Evolutionary conservation across 768 basidiomycete genomes (phyloP).

Genomic region (Mycena galopus): DNA sequence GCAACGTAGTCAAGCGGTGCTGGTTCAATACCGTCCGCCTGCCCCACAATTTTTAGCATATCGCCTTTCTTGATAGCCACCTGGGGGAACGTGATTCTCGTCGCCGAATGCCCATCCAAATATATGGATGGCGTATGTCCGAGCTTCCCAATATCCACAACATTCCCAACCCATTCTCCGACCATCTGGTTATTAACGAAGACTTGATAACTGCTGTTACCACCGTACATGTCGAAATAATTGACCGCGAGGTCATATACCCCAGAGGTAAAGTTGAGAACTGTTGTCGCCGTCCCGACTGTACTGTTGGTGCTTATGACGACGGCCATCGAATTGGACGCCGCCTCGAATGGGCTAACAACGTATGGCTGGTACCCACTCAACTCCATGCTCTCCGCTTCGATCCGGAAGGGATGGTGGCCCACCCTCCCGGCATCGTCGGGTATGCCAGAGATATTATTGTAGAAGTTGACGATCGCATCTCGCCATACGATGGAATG

Average conservation of each 20-base stretch:
- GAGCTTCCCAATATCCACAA: slow-evolving; percentile 34
- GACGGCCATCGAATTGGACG: slow-evolving; percentile 28
- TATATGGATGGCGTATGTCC: slow-evolving; percentile 34
- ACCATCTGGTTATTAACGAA: slow-evolving; percentile 23
- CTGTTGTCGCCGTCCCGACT: slow-evolving; percentile 29
- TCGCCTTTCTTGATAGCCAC: slow-evolving; percentile 32
- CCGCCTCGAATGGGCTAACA: slow-evolving; percentile 36
- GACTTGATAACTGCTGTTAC: slow-evolving; percentile 30
- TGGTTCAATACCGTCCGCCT: slow-evolving; percentile 34
- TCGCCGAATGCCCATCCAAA: slow-evolving; percentile 36
- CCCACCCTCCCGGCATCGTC: slow-evolving; percentile 33
- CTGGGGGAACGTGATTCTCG: slow-evolving; percentile 31
- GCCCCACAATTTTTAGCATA: slow-evolving; percentile 33
- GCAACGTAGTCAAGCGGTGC: slow-evolving; percentile 36
- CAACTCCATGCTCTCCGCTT: slow-evolving; percentile 34
- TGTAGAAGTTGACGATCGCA: slow-evolving; percentile 33
- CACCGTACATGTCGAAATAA: slow-evolving; percentile 35
- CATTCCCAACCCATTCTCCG: slow-evolving; percentile 34
- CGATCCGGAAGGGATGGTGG: slow-evolving; percentile 33
- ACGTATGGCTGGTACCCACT: slow-evolving; percentile 31
- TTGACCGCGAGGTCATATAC: slow-evolving; percentile 33
- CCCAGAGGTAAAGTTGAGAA: slow-evolving; percentile 35
- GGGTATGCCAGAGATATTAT: slow-evolving; percentile 33
- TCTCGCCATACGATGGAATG: slow-evolving; percentile 35
- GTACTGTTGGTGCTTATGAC: slow-evolving; percentile 31